Evolutionary conservation across 768 basidiomycete species (phyloP).

Genomic region (Leccinum truebloodii): DNA sequence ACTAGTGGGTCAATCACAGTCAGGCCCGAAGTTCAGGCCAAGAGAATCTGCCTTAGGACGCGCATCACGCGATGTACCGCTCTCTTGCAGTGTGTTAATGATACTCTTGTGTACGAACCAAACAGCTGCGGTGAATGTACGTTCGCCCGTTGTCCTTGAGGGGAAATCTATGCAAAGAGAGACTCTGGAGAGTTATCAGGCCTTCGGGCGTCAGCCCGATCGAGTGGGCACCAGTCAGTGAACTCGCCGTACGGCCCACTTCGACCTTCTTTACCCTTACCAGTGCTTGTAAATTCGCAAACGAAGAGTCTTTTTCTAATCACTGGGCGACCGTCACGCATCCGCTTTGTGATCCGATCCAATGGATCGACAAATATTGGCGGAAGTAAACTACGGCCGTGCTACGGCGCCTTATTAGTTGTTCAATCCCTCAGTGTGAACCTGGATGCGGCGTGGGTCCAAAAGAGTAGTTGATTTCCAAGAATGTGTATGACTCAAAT

Average conservation of each 20-base stretch:
- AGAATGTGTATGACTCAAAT: slow-evolving; percentile 13
- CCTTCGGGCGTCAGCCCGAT: no score
- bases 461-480: slow-evolving; percentile 10
- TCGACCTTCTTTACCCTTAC: neutral
- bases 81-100: neutral
- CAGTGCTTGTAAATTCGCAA: neutral
- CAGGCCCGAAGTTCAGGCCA: neutral
- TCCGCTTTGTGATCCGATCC: neutral
- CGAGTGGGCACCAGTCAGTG: neutral
- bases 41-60: neutral
- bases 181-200: no score
- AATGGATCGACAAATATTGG: neutral
- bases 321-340: neutral
- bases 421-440: neutral
- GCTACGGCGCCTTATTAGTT: neutral
- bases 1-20: neutral
- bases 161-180: neutral
- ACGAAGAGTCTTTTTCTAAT: neutral
- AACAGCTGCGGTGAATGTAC: no score
- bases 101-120: neutral
- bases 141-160: neutral
- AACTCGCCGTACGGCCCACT: neutral
- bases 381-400: neutral
- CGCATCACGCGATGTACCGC: slow-evolving; percentile 5
- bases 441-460: neutral